Percentiles rank a stretch among this genome's conserved stretches.
Conservation (phyloP, 495 filamentous ascomycete species). For the Podospora didyma region DNA sequence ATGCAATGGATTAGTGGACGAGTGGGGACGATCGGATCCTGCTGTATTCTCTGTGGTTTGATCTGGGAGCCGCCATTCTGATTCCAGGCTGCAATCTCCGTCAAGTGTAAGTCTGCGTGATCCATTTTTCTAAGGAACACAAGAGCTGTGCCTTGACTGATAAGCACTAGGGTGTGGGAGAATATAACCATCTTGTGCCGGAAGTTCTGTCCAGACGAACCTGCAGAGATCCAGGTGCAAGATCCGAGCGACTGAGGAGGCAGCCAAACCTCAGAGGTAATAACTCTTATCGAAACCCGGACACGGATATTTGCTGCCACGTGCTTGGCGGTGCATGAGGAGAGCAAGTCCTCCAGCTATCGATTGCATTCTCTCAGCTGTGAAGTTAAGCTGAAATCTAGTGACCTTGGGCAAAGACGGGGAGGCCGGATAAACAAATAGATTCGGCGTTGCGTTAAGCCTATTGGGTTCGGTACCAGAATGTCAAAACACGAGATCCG, state of each 20-base stretch:
- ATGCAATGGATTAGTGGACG: constrained; percentile 13
- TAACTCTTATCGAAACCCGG: neutral
- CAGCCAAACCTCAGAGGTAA: neutral
- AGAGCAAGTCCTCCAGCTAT: neutral
- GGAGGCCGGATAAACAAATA: neutral
- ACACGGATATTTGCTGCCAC: neutral
- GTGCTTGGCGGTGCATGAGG: neutral
- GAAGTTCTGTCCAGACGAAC: neutral
- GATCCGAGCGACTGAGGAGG: neutral
- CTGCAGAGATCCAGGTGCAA: neutral
- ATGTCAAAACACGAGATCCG: neutral
- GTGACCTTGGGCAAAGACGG: neutral
- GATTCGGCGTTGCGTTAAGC: neutral
- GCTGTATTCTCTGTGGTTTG: constrained; percentile 20
- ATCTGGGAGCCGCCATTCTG: constrained; percentile 6
- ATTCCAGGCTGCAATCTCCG: constrained; percentile 7
- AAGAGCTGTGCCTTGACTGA: neutral
- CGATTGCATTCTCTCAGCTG: neutral
- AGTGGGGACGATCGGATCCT: constrained; percentile 31
- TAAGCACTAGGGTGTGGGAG: constrained; percentile 2
- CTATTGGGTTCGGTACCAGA: neutral
- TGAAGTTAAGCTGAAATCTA: neutral
- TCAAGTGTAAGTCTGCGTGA: constrained; percentile 3
- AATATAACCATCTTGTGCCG: constrained; percentile 8
- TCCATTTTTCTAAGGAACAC: neutral